These are phyloP conservation scores for Mycena capillaripes DNA, from an alignment of 768 basidiomycete species.

Conservation along the genomic window DNA sequence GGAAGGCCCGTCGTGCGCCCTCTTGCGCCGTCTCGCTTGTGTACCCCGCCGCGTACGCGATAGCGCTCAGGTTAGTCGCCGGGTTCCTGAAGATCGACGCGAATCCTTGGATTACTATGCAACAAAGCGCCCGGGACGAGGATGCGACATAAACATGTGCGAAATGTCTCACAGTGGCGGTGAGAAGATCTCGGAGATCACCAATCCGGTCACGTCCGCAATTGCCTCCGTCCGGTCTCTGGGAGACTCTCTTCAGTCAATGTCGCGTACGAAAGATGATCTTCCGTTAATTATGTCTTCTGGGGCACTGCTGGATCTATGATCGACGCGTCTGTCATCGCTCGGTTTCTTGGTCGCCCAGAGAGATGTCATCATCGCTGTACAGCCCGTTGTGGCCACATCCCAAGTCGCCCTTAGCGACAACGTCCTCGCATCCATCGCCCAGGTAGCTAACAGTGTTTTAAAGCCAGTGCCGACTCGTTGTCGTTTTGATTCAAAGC, in stretches of 20 bases:
- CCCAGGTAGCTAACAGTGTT: conserved; percentile 44
- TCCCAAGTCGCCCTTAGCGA: conserved; percentile 21
- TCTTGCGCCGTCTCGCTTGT: too few species aligned
- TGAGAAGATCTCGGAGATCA: conserved; percentile 2
- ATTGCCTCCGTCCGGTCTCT: conserved; percentile 3
- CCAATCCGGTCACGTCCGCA: background rate
- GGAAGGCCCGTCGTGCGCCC: background rate
- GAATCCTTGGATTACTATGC: conserved; percentile 2
- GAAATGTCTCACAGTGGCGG: background rate
- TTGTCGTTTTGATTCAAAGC: conserved; percentile 41
- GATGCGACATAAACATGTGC: background rate
- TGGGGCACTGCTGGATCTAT: conserved; percentile 31
- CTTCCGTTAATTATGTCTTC: conserved; percentile 24
- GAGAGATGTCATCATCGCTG: conserved; percentile 41
- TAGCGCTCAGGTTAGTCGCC: background rate
- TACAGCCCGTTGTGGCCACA: conserved; percentile 53
- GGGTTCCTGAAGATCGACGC: conserved; percentile 28
- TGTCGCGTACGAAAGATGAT: conserved; percentile 1
- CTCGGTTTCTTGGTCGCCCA: conserved; percentile 17
- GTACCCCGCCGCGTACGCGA: background rate
- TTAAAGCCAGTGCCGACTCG: conserved; percentile 38
- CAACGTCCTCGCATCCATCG: conserved; percentile 42
- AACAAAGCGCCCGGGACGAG: background rate
- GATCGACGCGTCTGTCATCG: conserved; percentile 29
- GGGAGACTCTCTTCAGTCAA: background rate